Evolutionary conservation across 257 asterid genomes (phyloP), one percentile per base, ranked within the genome.

Genomic region (Nicotiana undulata): DNA sequence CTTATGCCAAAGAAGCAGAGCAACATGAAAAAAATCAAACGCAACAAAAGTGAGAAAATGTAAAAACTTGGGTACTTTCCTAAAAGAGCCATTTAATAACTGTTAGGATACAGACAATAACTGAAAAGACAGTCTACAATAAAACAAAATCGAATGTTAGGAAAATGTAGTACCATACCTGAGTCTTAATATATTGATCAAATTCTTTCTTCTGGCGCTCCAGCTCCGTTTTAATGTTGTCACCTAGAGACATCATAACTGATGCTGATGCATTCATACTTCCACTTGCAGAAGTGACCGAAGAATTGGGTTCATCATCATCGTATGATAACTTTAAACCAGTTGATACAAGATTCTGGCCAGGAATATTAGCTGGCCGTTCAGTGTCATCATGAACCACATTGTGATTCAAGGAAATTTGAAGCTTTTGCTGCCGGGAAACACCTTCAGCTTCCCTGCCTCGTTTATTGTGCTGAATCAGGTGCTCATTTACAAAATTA

Each of bases 321-420:
- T 91, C 97, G 31, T 91, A 94, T n/a, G 94, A 91, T 81, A 94
- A 83, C 88, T 87, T 92, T 82, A 94, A 93, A 79, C 98, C 98
- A 67, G 97, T 93, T 15, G 97, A 93, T 7, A 93, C 97, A 6
- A 89, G 92, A 89, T 91, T 90, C 75, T 85, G 92, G 86, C 82
- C 76, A 82, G 87, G 84, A 84, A 85, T 63, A 70, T 80, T 84
- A 67, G 85, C 82, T 58, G 82, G 84, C 82, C 81, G 84, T 60
- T 91, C 94, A 28, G 86, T 64, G 84, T 90, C 96, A 55, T 90
- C 91, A 15, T 58, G 85, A 84, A 83, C 84, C 17, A 86, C 53
- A 55, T 83, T 86, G 67, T 82, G 89, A 61, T 87, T 90, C 28
- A 93, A 83, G 77, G 93, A 85, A 81, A 89, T 86, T 7, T 85